These are phyloP conservation scores for Trichoderma breve DNA, from an alignment of 2,329 filamentous ascomycete genomes.

Conservation along the genomic window DNA sequence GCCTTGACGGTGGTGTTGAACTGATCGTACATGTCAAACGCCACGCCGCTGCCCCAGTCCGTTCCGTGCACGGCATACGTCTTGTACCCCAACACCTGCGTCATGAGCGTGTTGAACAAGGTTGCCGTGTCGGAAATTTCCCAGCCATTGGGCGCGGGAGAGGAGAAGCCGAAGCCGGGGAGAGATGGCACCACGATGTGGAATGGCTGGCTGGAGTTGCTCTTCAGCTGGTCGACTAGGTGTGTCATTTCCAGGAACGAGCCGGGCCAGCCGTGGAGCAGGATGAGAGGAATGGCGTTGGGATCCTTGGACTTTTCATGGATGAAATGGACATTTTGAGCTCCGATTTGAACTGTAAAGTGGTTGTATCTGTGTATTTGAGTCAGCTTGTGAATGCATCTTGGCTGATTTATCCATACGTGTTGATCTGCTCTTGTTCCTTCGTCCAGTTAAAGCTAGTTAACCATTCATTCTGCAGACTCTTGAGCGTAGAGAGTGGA, in stretches of 20 bases:
- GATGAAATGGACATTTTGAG: slow-evolving; percentile 23
- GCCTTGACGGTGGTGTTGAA: slow-evolving; percentile 21
- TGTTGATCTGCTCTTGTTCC: slow-evolving; percentile 24
- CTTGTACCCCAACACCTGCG: slow-evolving; percentile 37
- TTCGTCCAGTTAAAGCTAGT: slow-evolving; percentile 24
- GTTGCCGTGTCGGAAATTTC: slow-evolving; percentile 37
- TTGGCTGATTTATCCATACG: slow-evolving; percentile 10
- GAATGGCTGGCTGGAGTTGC: slow-evolving; percentile 12
- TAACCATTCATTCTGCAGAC: slow-evolving; percentile 22
- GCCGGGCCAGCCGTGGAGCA: slow-evolving; percentile 28
- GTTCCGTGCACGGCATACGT: slow-evolving; percentile 25
- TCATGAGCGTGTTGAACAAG: slow-evolving; percentile 40
- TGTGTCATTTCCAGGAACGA: slow-evolving; percentile 44
- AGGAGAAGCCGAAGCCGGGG: slow-evolving; percentile 40
- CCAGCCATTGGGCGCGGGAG: slow-evolving; percentile 32
- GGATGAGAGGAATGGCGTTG: slow-evolving; percentile 18
- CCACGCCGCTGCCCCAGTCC: slow-evolving; percentile 21
- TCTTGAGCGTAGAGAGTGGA: slow-evolving; percentile 18
- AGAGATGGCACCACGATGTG: slow-evolving; percentile 35
- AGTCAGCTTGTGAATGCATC: background rate
- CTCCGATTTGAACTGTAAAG: slow-evolving; percentile 23
- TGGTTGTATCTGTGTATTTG: slow-evolving; percentile 7
- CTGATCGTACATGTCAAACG: slow-evolving; percentile 23
- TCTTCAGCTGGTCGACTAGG: slow-evolving; percentile 16
- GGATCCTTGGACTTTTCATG: slow-evolving; percentile 16